Conservation (phyloP, 2,329 filamentous ascomycete species). For the Nannizziopsis barbatae region DNA sequence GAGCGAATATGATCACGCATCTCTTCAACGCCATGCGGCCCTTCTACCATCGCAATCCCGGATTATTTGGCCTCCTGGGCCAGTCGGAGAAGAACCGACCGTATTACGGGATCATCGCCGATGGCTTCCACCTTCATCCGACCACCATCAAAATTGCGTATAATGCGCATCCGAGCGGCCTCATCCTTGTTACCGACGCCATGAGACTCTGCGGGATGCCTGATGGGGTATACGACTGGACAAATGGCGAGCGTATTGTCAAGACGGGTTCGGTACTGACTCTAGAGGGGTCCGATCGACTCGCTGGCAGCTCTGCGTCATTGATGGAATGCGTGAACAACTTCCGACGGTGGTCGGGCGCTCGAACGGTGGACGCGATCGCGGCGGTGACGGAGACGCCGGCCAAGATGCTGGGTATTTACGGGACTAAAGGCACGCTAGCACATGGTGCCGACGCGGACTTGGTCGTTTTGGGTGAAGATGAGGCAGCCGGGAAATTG, state of each 20-base stretch:
- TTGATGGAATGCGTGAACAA: slow-evolving; percentile 37
- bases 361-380: slow-evolving; percentile 32
- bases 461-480: slow-evolving; percentile 29
- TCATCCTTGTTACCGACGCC: slow-evolving; percentile 83
- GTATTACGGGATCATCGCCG: slow-evolving; percentile 80
- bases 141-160: slow-evolving; percentile 83
- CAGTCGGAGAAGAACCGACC: slow-evolving; percentile 48
- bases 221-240: slow-evolving; percentile 78
- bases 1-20: slow-evolving; percentile 82
- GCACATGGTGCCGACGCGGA: slow-evolving; percentile 34
- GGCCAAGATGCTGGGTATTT: slow-evolving; percentile 30
- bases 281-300: slow-evolving; percentile 65
- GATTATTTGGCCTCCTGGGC: slow-evolving; percentile 76
- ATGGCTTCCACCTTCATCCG: slow-evolving; percentile 82
- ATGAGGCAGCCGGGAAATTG: slow-evolving; percentile 25
- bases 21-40: slow-evolving; percentile 91
- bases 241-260: slow-evolving; percentile 53
- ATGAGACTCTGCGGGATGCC: slow-evolving; percentile 78
- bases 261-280: slow-evolving; percentile 58
- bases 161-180: slow-evolving; percentile 70
- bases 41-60: slow-evolving; percentile 81
- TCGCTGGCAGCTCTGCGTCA: slow-evolving; percentile 54
- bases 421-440: slow-evolving; percentile 31
- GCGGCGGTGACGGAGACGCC: slow-evolving; percentile 32
- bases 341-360: slow-evolving; percentile 33